Percentiles rank a stretch among this genome's conserved stretches.
phyloP scores from a whole-genome alignment of 108 stramenopile species.

The Nitzschia palea region DNA sequence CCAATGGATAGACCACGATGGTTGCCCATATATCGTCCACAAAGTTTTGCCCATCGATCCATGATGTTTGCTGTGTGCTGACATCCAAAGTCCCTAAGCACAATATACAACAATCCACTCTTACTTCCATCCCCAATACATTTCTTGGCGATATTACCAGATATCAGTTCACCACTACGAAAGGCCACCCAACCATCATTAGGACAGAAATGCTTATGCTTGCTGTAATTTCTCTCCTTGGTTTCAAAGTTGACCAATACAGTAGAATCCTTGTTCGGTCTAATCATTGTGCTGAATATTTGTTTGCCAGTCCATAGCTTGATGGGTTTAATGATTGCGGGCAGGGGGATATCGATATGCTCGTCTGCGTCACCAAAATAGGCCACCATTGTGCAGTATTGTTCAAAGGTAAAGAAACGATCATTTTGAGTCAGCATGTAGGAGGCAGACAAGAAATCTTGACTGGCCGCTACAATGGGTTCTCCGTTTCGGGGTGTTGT shows the following conservation, averaged over 20 bases:
- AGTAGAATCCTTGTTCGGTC: slow-evolving; percentile 73
- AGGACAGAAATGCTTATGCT: slow-evolving; percentile 84
- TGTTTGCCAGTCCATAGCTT: slow-evolving; percentile 99
- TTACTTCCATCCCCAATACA: slow-evolving; percentile 96
- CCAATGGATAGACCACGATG: slow-evolving; percentile 96
- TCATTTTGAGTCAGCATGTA: slow-evolving; percentile 95
- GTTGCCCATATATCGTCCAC: slow-evolving; percentile 90
- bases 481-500: slow-evolving; percentile 97
- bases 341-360: slow-evolving; percentile 89
- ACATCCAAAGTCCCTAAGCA: slow-evolving; percentile 83
- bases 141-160: slow-evolving; percentile 95
- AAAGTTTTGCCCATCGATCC: slow-evolving; percentile 95
- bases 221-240: slow-evolving; percentile 92
- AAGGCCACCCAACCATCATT: slow-evolving; percentile 96
- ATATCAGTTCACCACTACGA: slow-evolving; percentile 89
- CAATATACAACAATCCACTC: slow-evolving; percentile 91
- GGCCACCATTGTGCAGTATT: slow-evolving; percentile 85
- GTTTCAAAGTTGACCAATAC: slow-evolving; percentile 89
- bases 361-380: slow-evolving; percentile 94
- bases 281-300: slow-evolving; percentile 80
- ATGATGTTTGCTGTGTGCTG: slow-evolving; percentile 78
- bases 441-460: slow-evolving; percentile 96
- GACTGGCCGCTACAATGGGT: slow-evolving; percentile 95
- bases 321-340: slow-evolving; percentile 91
- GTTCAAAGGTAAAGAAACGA: slow-evolving; percentile 88